Conservation (phyloP, 1,139 yeast species). For the Torulaspora pretoriensis region DNA sequence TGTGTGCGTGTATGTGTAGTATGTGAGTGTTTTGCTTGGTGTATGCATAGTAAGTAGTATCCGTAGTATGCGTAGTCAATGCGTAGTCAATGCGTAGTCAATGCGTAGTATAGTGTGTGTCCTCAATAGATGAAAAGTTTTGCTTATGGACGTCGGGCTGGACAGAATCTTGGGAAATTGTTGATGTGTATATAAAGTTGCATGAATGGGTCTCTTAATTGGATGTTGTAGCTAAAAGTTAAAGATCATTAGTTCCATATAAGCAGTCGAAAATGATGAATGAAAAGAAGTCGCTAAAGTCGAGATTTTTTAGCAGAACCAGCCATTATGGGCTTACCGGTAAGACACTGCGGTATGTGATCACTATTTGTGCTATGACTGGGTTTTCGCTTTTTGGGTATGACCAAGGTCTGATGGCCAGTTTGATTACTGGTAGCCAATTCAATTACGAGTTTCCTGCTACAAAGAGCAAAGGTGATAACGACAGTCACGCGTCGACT, state of each 20-base stretch:
- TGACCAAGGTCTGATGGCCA: conserved; percentile 78
- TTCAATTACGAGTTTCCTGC: conserved; percentile 59
- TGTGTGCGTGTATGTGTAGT: too few species aligned
- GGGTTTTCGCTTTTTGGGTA: conserved; percentile 74
- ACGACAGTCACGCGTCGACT: conserved; percentile 40
- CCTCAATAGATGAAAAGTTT: background rate
- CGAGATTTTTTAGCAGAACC: conserved; percentile 13
- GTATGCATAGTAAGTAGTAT: background rate
- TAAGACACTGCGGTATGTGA: conserved; percentile 39
- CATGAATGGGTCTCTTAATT: background rate
- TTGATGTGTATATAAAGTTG: background rate
- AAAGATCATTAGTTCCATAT: background rate
- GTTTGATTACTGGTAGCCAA: conserved; percentile 58
- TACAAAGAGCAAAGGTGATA: conserved; percentile 37
- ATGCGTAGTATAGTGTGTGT: too few species aligned
- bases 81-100: too few species aligned
- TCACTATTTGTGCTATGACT: conserved; percentile 56
- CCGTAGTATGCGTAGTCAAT: too few species aligned
- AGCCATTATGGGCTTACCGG: conserved; percentile 37
- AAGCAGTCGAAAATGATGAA: background rate
- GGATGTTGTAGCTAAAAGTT: background rate
- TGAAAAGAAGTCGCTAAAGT: conserved; percentile 1
- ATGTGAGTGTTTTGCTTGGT: background rate
- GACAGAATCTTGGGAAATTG: too few species aligned
- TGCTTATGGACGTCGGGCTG: background rate